Evolutionary conservation across 768 basidiomycete species (phyloP).

Genomic region (Calocybe indica): DNA sequence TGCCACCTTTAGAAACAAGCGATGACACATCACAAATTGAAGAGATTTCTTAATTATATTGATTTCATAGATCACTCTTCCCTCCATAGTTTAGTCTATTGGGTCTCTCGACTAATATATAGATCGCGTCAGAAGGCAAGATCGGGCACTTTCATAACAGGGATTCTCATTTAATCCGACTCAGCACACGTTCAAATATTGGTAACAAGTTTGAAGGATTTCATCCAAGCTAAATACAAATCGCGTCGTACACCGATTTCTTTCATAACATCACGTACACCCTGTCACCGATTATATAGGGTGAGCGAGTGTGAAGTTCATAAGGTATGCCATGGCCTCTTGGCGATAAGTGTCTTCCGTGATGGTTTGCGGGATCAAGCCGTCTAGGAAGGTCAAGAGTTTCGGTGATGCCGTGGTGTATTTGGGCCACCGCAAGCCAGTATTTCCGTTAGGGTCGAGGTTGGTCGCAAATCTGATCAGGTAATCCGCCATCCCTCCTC

Average conservation of each 20-base stretch:
- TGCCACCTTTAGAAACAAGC: conserved; percentile 21
- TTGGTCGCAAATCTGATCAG: conserved; percentile 36
- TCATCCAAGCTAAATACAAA: no score
- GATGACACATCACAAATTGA: not conserved
- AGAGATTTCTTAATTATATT: no score
- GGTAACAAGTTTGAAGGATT: no score
- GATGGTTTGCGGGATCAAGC: conserved; percentile 22
- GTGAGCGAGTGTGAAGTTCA: conserved; percentile 23
- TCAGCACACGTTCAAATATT: no score
- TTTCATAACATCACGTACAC: conserved; percentile 9
- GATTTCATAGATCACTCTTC: no score
- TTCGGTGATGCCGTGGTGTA: conserved; percentile 28
- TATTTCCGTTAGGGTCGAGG: conserved; percentile 37
- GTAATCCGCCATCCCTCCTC: conserved; percentile 38
- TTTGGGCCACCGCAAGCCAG: conserved; percentile 36
- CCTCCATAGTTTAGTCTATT: no score
- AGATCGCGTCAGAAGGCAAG: no score
- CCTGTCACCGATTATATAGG: conserved; percentile 16
- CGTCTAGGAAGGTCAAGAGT: conserved; percentile 35
- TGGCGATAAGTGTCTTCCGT: conserved; percentile 38
- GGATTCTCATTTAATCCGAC: no score
- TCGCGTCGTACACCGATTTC: no score
- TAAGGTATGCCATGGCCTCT: conserved; percentile 30
- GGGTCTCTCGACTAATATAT: no score
- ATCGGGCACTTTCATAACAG: no score